phyloP scores from a whole-genome alignment of 805 yeast genomes.

The Clavispora asparagi region DNA sequence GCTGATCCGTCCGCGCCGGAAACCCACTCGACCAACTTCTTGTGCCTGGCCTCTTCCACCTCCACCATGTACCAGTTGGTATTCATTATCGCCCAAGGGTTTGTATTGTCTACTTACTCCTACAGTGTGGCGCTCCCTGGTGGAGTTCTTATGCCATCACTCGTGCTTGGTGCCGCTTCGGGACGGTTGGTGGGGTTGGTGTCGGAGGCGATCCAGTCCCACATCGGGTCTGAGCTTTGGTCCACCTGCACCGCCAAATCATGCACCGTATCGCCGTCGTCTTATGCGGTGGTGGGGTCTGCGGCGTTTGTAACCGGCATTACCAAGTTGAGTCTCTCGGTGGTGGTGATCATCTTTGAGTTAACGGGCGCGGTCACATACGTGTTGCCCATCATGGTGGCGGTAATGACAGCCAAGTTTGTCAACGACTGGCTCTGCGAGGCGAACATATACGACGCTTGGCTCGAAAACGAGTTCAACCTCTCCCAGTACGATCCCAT shows the following conservation, averaged over 20 bases:
- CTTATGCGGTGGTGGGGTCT: slow-evolving; percentile 85
- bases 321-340: slow-evolving; percentile 73
- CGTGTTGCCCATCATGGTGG: slow-evolving; percentile 79
- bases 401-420: slow-evolving; percentile 71
- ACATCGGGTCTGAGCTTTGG: slow-evolving; percentile 22
- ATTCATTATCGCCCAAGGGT: slow-evolving; percentile 45
- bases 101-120: slow-evolving; percentile 59
- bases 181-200: slow-evolving; percentile 55
- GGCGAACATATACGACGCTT: slow-evolving; percentile 59
- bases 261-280: slow-evolving; percentile 74
- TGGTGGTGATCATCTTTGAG: slow-evolving; percentile 78
- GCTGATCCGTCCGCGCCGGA: slow-evolving; percentile 6
- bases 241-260: slow-evolving; percentile 40
- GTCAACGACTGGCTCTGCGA: slow-evolving; percentile 58
- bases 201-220: slow-evolving; percentile 44
- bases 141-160: slow-evolving; percentile 59
- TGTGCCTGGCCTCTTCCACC: slow-evolving; percentile 27
- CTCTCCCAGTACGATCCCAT: background rate
- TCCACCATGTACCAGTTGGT: slow-evolving; percentile 24
- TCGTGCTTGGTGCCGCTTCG: slow-evolving; percentile 55
- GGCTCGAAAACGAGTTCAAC: slow-evolving; percentile 30
- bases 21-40: slow-evolving; percentile 26
- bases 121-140: slow-evolving; percentile 69
- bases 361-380: slow-evolving; percentile 82
- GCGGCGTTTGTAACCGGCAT: slow-evolving; percentile 78